These are phyloP conservation scores for Fusarium lateritium DNA, from an alignment of 2,329 filamentous ascomycete genomes.

Conservation along the genomic window DNA sequence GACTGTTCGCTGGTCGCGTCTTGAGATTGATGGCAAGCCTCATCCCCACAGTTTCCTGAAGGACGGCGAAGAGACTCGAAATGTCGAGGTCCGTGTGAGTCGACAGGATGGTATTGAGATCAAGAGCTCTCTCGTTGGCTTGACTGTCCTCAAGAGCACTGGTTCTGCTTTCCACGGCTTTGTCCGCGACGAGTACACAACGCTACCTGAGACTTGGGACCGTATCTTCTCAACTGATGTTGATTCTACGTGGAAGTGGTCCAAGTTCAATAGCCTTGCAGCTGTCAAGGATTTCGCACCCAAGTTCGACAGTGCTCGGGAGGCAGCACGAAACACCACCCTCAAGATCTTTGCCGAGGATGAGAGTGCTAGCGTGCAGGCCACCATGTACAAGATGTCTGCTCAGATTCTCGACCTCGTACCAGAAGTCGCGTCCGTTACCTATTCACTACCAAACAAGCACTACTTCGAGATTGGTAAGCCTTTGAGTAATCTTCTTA, in stretches of 20 bases:
- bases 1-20: slow-evolving; percentile 92
- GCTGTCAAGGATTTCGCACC: slow-evolving; percentile 75
- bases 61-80: slow-evolving; percentile 89
- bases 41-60: slow-evolving; percentile 97
- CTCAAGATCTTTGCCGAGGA: slow-evolving; percentile 92
- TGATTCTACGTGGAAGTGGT: slow-evolving; percentile 90
- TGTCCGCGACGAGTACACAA: slow-evolving; percentile 93
- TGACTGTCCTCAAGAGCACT: slow-evolving; percentile 95
- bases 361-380: slow-evolving; percentile 92
- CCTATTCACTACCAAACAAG: slow-evolving; percentile 94
- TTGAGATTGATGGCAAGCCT: slow-evolving; percentile 87
- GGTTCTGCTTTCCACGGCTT: slow-evolving; percentile 97
- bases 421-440: slow-evolving; percentile 79
- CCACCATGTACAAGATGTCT: slow-evolving; percentile 99
- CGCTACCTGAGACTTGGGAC: slow-evolving; percentile 91
- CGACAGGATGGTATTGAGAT: slow-evolving; percentile 80
- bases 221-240: slow-evolving; percentile 96
- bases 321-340: slow-evolving; percentile 85
- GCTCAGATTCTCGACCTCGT: slow-evolving; percentile 85
- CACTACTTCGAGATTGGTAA: slow-evolving; percentile 97
- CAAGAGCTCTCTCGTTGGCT: slow-evolving; percentile 81
- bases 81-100: slow-evolving; percentile 80
- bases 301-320: slow-evolving; percentile 85
- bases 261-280: slow-evolving; percentile 74
- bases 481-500: slow-evolving; percentile 52